Conservation (phyloP, 1,284 basidiomycete genomes). For the Ganoderma boninense region DNA sequence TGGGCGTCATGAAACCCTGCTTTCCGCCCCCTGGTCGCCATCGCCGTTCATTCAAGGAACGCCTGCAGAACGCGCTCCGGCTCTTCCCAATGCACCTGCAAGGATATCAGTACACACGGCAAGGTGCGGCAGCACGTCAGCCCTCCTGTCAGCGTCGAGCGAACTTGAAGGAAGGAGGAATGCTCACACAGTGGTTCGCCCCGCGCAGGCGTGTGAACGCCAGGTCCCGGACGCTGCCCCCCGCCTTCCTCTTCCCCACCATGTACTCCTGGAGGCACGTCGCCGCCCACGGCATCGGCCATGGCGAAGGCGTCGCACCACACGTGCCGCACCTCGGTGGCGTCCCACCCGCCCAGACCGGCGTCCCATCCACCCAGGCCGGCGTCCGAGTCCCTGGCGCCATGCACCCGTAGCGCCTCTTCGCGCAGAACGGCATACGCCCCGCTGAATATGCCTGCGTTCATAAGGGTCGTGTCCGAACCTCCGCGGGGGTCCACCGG, state of each 20-base stretch:
- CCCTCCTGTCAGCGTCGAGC: background rate
- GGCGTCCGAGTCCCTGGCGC: background rate
- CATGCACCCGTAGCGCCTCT: constrained; percentile 20
- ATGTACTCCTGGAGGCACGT: constrained; percentile 14
- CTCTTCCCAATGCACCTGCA: constrained; percentile 18
- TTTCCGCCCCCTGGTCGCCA: background rate
- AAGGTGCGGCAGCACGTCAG: too few relatives aligned
- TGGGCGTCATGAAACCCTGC: background rate
- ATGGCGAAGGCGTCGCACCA: constrained; percentile 23
- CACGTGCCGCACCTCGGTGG: constrained; percentile 24
- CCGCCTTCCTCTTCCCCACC: constrained; percentile 10
- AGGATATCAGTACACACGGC: background rate
- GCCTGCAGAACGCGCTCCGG: constrained; percentile 13
- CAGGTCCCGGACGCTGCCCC: constrained; percentile 15
- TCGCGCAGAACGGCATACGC: constrained; percentile 22
- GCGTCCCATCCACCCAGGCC: too few relatives aligned
- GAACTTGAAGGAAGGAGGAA: background rate
- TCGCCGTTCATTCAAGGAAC: constrained; percentile 1
- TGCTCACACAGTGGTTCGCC: constrained; percentile 29
- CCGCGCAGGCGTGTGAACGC: constrained; percentile 14
- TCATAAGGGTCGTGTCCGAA: constrained; percentile 29
- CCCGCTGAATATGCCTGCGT: constrained; percentile 23
- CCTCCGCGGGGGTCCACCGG: constrained; percentile 22
- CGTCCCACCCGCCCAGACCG: constrained; percentile 10
- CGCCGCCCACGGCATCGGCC: constrained; percentile 19